Evolutionary conservation across 352 stramenopile species (phyloP).

Genomic region (Globisporangium iwayamae): DNA sequence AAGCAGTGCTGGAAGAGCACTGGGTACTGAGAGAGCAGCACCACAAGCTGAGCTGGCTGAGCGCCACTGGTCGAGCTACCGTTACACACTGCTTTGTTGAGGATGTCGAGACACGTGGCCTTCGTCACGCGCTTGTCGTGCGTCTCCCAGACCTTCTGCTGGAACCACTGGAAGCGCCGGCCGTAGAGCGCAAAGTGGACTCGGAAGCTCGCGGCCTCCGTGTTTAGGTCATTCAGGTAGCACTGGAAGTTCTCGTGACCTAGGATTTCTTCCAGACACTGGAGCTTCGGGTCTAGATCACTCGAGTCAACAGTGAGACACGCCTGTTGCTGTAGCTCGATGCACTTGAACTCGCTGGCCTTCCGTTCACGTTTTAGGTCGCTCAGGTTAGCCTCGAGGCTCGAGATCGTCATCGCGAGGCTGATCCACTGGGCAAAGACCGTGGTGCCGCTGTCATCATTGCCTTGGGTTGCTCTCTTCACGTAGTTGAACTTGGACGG

Average conservation of each 20-base stretch:
- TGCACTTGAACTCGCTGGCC: slow-evolving; percentile 15
- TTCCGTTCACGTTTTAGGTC: slow-evolving; percentile 26
- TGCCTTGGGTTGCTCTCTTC: not conserved
- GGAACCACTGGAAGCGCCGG: slow-evolving; percentile 14
- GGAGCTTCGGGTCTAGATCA: slow-evolving; percentile 36
- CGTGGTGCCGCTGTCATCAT: not conserved
- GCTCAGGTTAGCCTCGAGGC: slow-evolving; percentile 12
- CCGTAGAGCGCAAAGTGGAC: slow-evolving; percentile 33
- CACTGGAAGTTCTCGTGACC: slow-evolving; percentile 31
- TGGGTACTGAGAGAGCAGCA: slow-evolving; percentile 41
- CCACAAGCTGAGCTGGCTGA: not conserved
- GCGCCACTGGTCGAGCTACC: not conserved
- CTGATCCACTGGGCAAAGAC: slow-evolving; percentile 25
- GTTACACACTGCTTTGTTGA: slow-evolving; percentile 6
- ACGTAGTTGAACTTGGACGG: slow-evolving; percentile 5
- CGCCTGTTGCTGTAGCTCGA: slow-evolving; percentile 16
- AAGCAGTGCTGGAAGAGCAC: slow-evolving; percentile 53
- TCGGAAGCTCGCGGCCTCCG: slow-evolving; percentile 33
- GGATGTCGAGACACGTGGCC: slow-evolving; percentile 12
- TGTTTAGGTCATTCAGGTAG: slow-evolving; percentile 44
- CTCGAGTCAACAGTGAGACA: slow-evolving; percentile 1
- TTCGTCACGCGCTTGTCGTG: slow-evolving; percentile 9
- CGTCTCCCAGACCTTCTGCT: slow-evolving; percentile 20
- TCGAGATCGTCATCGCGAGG: slow-evolving; percentile 15
- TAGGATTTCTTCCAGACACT: slow-evolving; percentile 53